Percentiles rank a stretch among this genome's conserved stretches.
These are phyloP conservation scores for Dactylellina haptotyla DNA, from an alignment of 2,329 filamentous ascomycete genomes.

Conservation along the genomic window DNA sequence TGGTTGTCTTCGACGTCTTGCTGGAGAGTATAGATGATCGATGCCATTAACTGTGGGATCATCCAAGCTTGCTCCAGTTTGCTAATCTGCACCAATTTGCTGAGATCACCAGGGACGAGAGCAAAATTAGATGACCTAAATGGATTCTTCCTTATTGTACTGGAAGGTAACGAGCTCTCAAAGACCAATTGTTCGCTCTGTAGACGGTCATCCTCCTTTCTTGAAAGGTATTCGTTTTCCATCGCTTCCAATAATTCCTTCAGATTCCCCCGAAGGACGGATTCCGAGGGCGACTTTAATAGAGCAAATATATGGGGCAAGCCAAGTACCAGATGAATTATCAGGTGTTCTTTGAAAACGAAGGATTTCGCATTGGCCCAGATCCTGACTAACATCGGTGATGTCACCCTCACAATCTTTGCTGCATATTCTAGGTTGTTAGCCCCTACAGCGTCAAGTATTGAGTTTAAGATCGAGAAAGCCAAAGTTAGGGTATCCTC, in stretches of 20 bases:
- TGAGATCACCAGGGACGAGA: constrained; percentile 69
- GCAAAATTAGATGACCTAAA: constrained; percentile 67
- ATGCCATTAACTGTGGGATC: constrained; percentile 63
- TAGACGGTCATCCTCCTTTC: constrained; percentile 76
- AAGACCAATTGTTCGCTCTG: constrained; percentile 81
- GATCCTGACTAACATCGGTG: constrained; percentile 77
- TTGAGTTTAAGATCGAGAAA: constrained; percentile 78
- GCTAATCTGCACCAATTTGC: too few relatives aligned
- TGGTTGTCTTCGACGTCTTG: constrained; percentile 60
- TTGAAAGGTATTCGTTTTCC: constrained; percentile 77
- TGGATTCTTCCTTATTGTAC: constrained; percentile 65
- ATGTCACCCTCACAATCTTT: constrained; percentile 69
- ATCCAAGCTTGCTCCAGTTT: constrained; percentile 59
- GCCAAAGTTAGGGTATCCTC: constrained; percentile 73
- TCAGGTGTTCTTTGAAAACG: constrained; percentile 66
- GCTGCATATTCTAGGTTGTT: constrained; percentile 74
- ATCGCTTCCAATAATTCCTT: constrained; percentile 76
- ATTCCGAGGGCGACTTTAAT: constrained; percentile 61
- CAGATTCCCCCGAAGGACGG: constrained; percentile 63
- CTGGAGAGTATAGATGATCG: constrained; percentile 71
- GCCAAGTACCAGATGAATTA: constrained; percentile 73
- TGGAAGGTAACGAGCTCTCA: constrained; percentile 64
- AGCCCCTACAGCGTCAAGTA: constrained; percentile 73
- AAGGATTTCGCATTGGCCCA: constrained; percentile 77
- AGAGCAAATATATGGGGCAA: constrained; percentile 70